Percentiles rank a stretch among this genome's conserved stretches.
Conservation (phyloP, 2,329 filamentous ascomycete species). For the Sarocladium oryzae region DNA sequence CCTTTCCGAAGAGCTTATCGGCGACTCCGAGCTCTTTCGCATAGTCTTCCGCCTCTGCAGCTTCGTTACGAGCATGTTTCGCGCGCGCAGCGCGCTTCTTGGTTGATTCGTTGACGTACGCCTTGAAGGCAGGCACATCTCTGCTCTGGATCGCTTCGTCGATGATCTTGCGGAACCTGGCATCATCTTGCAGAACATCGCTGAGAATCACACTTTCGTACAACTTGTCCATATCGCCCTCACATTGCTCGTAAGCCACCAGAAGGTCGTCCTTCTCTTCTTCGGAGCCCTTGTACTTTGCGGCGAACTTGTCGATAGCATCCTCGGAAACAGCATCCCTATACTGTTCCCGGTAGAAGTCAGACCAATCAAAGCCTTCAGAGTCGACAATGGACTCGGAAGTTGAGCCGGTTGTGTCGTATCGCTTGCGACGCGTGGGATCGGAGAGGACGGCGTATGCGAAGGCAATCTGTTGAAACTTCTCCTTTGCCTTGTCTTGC, state of each 20-base stretch:
- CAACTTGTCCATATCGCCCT: slow-evolving; percentile 70
- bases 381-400: slow-evolving; percentile 72
- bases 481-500: slow-evolving; percentile 66
- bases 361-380: slow-evolving; percentile 82
- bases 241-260: slow-evolving; percentile 61
- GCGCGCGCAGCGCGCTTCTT: slow-evolving; percentile 52
- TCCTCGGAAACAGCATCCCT: slow-evolving; percentile 67
- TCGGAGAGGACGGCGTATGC: slow-evolving; percentile 92
- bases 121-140: slow-evolving; percentile 58
- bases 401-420: slow-evolving; percentile 86
- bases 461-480: slow-evolving; percentile 87
- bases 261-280: slow-evolving; percentile 79
- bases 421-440: slow-evolving; percentile 69
- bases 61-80: slow-evolving; percentile 60
- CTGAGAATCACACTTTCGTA: slow-evolving; percentile 86
- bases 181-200: slow-evolving; percentile 75
- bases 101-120: slow-evolving; percentile 69
- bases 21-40: slow-evolving; percentile 70
- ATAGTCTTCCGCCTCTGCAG: slow-evolving; percentile 65
- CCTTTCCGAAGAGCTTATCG: slow-evolving; percentile 55
- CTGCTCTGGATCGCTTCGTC: slow-evolving; percentile 68
- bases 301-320: slow-evolving; percentile 68
- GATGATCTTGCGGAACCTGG: slow-evolving; percentile 74
- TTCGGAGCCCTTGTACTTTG: slow-evolving; percentile 75
- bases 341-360: slow-evolving; percentile 83